Conservation (phyloP, 441 rosid genomes). For the Manihot esculenta region DNA sequence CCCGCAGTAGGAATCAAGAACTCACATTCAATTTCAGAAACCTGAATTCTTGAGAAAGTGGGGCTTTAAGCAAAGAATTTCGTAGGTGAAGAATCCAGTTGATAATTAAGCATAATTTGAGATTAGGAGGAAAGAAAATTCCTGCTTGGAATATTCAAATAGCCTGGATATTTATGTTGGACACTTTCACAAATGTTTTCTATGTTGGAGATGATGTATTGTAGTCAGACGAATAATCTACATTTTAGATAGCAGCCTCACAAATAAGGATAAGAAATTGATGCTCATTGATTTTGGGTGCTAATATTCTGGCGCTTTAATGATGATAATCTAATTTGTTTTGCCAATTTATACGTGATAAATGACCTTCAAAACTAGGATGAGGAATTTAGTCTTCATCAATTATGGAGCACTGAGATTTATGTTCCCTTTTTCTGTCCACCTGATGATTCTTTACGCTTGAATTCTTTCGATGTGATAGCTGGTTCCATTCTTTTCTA, state of each 20-base stretch:
- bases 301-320: not conserved
- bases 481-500: conserved; percentile 3
- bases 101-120: not conserved
- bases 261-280: conserved; percentile 5
- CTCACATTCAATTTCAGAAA: not conserved
- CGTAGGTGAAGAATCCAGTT: not conserved
- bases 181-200: not conserved
- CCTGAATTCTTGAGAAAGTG: not conserved
- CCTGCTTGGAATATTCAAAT: not conserved
- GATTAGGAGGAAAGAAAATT: not conserved
- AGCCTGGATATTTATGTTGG: too few species aligned
- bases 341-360: not conserved
- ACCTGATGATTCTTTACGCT: not conserved
- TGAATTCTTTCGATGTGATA: not conserved
- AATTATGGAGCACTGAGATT: not conserved
- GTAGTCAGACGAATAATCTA: not conserved
- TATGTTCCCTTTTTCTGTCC: not conserved
- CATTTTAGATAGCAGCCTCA: conserved; percentile 6
- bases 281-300: not conserved
- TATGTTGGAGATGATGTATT: not conserved
- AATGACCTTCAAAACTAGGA: not conserved
- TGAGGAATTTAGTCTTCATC: not conserved
- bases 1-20: not conserved
- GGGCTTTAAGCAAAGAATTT: not conserved
- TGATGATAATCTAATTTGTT: not conserved